These are phyloP conservation scores for Calendula officinalis DNA, from an alignment of 129 eudicot genomes.

Conservation along the genomic window DNA sequence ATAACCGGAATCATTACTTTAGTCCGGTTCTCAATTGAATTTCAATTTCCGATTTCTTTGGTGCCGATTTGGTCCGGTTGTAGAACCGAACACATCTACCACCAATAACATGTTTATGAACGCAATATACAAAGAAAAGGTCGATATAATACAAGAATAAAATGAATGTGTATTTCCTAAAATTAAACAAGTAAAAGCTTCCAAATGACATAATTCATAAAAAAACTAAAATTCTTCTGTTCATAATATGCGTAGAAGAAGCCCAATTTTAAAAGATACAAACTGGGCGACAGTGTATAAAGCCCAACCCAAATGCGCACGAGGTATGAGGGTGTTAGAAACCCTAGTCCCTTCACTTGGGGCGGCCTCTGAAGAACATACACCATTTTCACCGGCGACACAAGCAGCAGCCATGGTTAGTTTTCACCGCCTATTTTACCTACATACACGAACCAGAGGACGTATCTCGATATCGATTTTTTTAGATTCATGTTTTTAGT, in stretches of 20 bases:
- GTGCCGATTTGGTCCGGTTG: too few relatives aligned
- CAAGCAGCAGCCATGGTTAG: slow-evolving; percentile 30
- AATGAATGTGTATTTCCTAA: too few relatives aligned
- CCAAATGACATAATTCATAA: too few relatives aligned
- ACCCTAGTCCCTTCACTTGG: slow-evolving; percentile 27
- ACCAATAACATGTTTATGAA: too few relatives aligned
- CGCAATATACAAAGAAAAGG: too few relatives aligned
- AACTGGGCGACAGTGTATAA: background rate
- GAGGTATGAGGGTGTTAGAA: slow-evolving; percentile 2
- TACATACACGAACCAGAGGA: background rate
- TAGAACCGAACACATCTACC: too few relatives aligned
- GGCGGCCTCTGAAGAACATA: slow-evolving; percentile 33
- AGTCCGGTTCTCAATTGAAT: too few relatives aligned
- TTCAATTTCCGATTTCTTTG: too few relatives aligned
- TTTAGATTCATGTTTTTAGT: background rate
- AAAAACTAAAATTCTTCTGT: too few relatives aligned
- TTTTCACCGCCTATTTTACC: background rate
- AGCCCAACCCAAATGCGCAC: slow-evolving; percentile 22
- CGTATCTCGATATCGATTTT: background rate
- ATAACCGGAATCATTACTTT: too few relatives aligned
- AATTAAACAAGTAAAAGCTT: too few relatives aligned
- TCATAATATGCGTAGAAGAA: background rate
- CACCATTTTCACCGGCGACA: slow-evolving; percentile 10
- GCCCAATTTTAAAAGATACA: background rate
- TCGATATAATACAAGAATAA: too few relatives aligned